These are phyloP conservation scores for Trichoderma sp. DNA, from an alignment of 2,329 filamentous ascomycete genomes.

Conservation along the genomic window DNA sequence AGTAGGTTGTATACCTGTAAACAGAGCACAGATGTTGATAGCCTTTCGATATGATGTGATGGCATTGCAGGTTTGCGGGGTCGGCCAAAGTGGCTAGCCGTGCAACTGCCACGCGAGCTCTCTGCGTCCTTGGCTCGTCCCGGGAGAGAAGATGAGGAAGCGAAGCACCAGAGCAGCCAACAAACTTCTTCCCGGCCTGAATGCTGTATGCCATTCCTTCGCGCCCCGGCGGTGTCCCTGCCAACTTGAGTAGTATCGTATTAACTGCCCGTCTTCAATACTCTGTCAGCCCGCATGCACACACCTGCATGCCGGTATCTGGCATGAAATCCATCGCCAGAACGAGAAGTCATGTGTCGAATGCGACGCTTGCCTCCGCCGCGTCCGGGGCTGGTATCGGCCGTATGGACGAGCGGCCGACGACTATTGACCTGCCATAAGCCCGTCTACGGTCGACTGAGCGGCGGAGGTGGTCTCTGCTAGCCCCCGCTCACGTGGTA, in stretches of 20 bases:
- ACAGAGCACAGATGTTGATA: neutral
- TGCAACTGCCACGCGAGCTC: constrained; percentile 17
- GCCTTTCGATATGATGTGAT: neutral
- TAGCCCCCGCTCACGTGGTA: neutral
- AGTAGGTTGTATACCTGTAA: neutral
- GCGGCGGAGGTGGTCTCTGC: neutral
- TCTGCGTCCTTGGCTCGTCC: neutral
- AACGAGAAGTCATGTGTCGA: constrained; percentile 19
- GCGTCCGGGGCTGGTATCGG: constrained; percentile 14
- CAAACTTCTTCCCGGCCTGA: constrained; percentile 8
- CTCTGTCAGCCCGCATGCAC: constrained; percentile 7
- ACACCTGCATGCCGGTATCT: constrained; percentile 22
- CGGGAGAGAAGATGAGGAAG: constrained; percentile 9
- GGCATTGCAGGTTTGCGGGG: neutral
- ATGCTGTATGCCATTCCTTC: constrained; percentile 3
- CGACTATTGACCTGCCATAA: neutral
- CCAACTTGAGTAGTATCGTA: neutral
- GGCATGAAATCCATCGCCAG: constrained; percentile 22
- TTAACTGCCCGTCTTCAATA: constrained; percentile 1
- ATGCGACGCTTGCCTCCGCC: constrained; percentile 9
- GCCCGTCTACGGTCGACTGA: constrained; percentile 1
- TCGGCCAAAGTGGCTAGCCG: neutral
- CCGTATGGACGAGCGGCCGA: constrained; percentile 18
- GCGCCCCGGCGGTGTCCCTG: neutral
- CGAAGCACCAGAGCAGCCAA: neutral